These are phyloP conservation scores for Auricularia sp. DNA, from an alignment of 768 basidiomycete genomes.

Conservation along the genomic window DNA sequence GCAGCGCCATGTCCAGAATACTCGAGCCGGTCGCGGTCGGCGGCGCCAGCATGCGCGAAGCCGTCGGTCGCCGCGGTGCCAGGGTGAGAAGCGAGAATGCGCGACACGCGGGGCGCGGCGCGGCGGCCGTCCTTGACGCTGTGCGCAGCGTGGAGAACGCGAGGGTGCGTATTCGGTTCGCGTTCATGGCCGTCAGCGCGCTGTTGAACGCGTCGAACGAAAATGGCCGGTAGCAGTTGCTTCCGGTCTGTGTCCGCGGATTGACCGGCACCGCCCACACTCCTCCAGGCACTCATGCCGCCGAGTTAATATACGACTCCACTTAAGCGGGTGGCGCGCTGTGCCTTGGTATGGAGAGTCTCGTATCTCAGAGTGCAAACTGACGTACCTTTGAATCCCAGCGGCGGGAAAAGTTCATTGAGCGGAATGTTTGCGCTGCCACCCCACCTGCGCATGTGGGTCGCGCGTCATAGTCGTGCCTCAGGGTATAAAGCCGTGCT, in stretches of 20 bases:
- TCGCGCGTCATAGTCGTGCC: neutral
- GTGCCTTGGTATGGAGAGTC: no score
- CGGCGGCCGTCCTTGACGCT: neutral
- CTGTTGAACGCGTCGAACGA: no score
- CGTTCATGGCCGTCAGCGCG: neutral
- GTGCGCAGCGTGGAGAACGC: neutral
- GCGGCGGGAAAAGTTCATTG: neutral
- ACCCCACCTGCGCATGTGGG: neutral
- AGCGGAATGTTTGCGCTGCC: neutral
- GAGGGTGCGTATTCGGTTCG: neutral
- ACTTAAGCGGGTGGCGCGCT: no score
- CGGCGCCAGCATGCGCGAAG: neutral
- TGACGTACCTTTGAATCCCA: no score
- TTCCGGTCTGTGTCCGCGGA: no score
- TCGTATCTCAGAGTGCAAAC: no score
- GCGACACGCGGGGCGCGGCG: neutral
- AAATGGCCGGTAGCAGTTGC: no score
- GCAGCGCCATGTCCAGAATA: conserved; percentile 1
- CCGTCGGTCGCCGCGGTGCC: neutral
- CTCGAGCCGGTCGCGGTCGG: neutral
- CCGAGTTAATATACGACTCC: no score
- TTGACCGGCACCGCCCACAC: no score
- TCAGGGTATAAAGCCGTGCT: neutral
- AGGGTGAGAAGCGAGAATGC: neutral
- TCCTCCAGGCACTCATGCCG: no score